Evolutionary conservation across 345 rosid species (phyloP).

Genomic region (Boechera retrofracta): DNA sequence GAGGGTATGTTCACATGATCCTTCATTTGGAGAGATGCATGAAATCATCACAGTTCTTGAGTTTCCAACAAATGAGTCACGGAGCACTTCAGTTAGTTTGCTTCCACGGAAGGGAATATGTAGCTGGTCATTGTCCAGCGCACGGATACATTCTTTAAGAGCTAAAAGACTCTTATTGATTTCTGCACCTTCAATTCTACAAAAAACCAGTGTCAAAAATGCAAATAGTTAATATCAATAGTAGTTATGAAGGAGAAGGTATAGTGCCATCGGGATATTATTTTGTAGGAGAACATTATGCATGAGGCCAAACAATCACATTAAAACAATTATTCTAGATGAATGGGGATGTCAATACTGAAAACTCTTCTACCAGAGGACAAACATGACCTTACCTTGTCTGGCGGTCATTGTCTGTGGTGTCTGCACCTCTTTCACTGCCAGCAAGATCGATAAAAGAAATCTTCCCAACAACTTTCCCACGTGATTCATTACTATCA

Average conservation of each 20-base stretch:
- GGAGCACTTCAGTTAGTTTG: slow-evolving; percentile 96
- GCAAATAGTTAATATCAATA: slow-evolving; percentile 21
- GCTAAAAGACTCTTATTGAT: slow-evolving; percentile 96
- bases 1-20: slow-evolving; percentile 94
- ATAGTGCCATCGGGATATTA: background rate
- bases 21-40: slow-evolving; percentile 96
- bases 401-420: slow-evolving; percentile 98
- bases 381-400: slow-evolving; percentile 63
- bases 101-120: slow-evolving; percentile 97
- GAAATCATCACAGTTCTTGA: slow-evolving; percentile 96
- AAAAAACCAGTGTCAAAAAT: slow-evolving; percentile 9
- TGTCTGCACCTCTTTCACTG: slow-evolving; percentile 98
- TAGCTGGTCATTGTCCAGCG: slow-evolving; percentile 93
- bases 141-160: slow-evolving; percentile 97
- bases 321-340: background rate
- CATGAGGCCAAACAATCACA: background rate
- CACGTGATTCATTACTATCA: slow-evolving; percentile 78
- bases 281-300: background rate
- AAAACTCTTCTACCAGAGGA: background rate
- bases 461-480: slow-evolving; percentile 91
- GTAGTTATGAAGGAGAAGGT: background rate
- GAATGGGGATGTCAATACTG: background rate
- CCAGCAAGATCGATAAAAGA: slow-evolving; percentile 99
- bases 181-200: slow-evolving; percentile 94
- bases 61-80: slow-evolving; percentile 96